These are phyloP conservation scores for Potentilla sterilis DNA, from an alignment of 306 rosid genomes.

Conservation along the genomic window DNA sequence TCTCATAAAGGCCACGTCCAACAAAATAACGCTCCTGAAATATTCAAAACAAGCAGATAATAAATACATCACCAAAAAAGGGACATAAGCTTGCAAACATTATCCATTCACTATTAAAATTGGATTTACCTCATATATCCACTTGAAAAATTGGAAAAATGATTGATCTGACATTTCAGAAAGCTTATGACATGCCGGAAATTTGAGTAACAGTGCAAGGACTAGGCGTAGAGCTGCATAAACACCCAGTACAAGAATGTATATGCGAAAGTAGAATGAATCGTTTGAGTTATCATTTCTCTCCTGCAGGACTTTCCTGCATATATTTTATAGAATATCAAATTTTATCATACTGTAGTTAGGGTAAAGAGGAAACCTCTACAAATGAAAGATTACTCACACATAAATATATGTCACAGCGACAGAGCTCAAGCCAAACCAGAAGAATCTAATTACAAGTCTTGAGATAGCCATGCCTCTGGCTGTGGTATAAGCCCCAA, in stretches of 20 bases:
- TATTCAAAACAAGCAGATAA: conserved; percentile 21
- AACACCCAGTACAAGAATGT: conserved; percentile 77
- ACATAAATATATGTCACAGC: conserved; percentile 67
- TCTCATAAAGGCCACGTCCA: conserved; percentile 94
- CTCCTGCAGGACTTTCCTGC: conserved; percentile 94
- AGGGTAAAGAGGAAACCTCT: neutral
- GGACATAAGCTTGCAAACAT: conserved; percentile 21
- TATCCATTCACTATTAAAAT: conserved; percentile 11
- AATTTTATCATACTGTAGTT: conserved; percentile 2
- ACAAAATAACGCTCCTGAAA: conserved; percentile 89
- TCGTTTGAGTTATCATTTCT: conserved; percentile 55
- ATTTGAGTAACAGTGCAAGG: conserved; percentile 59
- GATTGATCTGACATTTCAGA: conserved; percentile 90
- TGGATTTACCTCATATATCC: conserved; percentile 80
- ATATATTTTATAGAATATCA: conserved; percentile 18
- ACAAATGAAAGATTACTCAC: conserved; percentile 47
- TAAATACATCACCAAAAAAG: conserved; percentile 4
- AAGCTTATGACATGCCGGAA: conserved; percentile 82
- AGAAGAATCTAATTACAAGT: conserved; percentile 83
- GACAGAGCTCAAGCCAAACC: conserved; percentile 81
- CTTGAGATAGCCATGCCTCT: conserved; percentile 99
- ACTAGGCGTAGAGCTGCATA: conserved; percentile 69
- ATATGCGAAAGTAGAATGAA: conserved; percentile 88
- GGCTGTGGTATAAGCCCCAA: conserved; percentile 89
- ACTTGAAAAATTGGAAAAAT: conserved; percentile 93